phyloP scores from a whole-genome alignment of 1,284 basidiomycete species.

The Trichosporon sp. region DNA sequence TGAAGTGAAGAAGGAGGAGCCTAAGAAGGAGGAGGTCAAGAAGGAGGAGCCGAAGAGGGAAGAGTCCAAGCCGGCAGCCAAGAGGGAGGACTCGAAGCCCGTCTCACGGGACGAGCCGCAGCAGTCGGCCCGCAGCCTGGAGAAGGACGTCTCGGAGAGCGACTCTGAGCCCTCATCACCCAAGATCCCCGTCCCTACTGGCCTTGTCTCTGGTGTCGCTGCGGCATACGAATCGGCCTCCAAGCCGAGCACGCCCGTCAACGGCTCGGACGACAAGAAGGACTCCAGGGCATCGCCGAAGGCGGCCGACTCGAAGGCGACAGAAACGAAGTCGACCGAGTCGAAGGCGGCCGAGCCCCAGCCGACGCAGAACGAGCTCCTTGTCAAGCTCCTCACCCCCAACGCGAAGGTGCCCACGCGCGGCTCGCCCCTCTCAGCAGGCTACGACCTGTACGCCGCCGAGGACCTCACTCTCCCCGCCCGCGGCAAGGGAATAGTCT shows the following conservation, averaged over 20 bases:
- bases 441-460: slow-evolving; percentile 90
- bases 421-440: slow-evolving; percentile 79
- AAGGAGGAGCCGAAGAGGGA: slow-evolving; percentile 3
- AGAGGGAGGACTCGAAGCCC: not conserved
- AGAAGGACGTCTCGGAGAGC: not conserved
- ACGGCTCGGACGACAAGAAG: slow-evolving; percentile 2
- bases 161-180: not conserved
- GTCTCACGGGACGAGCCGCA: slow-evolving; percentile 8
- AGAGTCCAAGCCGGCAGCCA: slow-evolving; percentile 8
- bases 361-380: slow-evolving; percentile 49
- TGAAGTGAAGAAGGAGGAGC: slow-evolving; percentile 1
- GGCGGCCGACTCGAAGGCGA: not conserved
- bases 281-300: slow-evolving; percentile 6
- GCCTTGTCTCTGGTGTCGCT: not conserved
- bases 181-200: slow-evolving; percentile 7
- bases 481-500: slow-evolving; percentile 77
- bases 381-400: slow-evolving; percentile 76
- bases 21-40: not conserved
- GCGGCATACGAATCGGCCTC: not conserved
- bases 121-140: not conserved
- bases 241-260: not conserved
- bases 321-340: too few species aligned
- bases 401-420: slow-evolving; percentile 80
- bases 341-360: not conserved
- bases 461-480: slow-evolving; percentile 73